phyloP scores from a whole-genome alignment of 2,329 filamentous ascomycete species.

The Hymenoscyphus fructigenus region DNA sequence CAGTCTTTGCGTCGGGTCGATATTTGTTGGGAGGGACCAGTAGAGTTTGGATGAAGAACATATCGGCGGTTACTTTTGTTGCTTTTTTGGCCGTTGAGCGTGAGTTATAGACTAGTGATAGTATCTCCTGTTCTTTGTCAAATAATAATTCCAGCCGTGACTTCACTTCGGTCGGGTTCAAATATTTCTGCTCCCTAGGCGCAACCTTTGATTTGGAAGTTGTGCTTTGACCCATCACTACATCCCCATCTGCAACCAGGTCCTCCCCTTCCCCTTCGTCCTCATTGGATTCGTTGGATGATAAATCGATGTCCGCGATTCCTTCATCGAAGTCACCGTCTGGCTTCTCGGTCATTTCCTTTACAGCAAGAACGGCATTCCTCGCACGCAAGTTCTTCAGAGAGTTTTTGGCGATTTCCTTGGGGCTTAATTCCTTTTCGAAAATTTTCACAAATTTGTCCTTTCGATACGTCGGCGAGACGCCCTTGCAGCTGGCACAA shows the following conservation, averaged over 20 bases:
- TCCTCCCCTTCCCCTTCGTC: constrained; percentile 46
- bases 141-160: constrained; percentile 79
- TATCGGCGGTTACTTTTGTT: constrained; percentile 67
- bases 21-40: constrained; percentile 91
- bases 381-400: constrained; percentile 56
- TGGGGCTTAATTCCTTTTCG: constrained; percentile 71
- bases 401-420: constrained; percentile 76
- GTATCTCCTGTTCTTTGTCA: constrained; percentile 79
- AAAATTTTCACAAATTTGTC: constrained; percentile 94
- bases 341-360: constrained; percentile 41
- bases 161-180: constrained; percentile 80
- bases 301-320: constrained; percentile 63
- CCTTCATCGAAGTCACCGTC: constrained; percentile 56
- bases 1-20: constrained; percentile 81
- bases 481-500: constrained; percentile 66
- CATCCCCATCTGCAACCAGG: constrained; percentile 54
- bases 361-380: constrained; percentile 38
- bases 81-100: constrained; percentile 56
- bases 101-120: constrained; percentile 82
- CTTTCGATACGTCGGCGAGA: constrained; percentile 82
- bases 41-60: constrained; percentile 89
- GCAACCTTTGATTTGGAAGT: constrained; percentile 41
- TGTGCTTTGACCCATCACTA: constrained; percentile 55
- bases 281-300: constrained; percentile 46
- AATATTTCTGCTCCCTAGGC: constrained; percentile 63